These are phyloP conservation scores for Viola pubescens DNA, from an alignment of 441 rosid species.

Conservation along the genomic window DNA sequence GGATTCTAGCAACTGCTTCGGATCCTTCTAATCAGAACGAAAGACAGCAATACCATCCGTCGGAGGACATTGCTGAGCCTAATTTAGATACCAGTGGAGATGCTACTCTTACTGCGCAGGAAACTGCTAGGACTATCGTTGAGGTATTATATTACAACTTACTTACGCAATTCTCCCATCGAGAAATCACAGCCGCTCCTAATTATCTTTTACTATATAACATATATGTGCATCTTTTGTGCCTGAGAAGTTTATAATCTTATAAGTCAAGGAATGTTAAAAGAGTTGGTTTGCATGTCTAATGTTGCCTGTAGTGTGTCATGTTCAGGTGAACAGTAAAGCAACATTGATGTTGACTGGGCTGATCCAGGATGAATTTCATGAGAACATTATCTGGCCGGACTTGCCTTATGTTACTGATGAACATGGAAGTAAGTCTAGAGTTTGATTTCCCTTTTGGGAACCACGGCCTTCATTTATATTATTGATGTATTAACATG, in stretches of 20 bases:
- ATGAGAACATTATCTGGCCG: constrained; percentile 79
- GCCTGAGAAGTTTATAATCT: background rate
- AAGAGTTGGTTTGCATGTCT: constrained; percentile 23
- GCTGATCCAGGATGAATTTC: constrained; percentile 49
- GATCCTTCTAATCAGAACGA: constrained; percentile 55
- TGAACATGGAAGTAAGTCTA: constrained; percentile 75
- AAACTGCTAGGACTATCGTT: constrained; percentile 72
- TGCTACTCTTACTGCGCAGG: constrained; percentile 59
- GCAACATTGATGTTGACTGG: constrained; percentile 72
- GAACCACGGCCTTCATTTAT: constrained; percentile 3
- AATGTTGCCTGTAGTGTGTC: constrained; percentile 56
- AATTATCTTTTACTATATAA: background rate
- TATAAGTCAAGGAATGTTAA: background rate
- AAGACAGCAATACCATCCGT: constrained; percentile 59
- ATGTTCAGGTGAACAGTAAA: constrained; percentile 72
- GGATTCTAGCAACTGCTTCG: constrained; percentile 52
- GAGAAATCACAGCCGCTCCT: background rate
- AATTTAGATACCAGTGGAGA: constrained; percentile 33
- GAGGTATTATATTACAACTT: constrained; percentile 62
- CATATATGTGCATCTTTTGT: background rate
- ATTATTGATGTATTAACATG: background rate
- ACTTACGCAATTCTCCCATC: background rate
- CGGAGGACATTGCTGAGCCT: constrained; percentile 65
- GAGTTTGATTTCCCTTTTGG: constrained; percentile 10
- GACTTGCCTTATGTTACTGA: constrained; percentile 81